phyloP scores from a whole-genome alignment of 495 filamentous ascomycete species.

The Viridothelium virens region DNA sequence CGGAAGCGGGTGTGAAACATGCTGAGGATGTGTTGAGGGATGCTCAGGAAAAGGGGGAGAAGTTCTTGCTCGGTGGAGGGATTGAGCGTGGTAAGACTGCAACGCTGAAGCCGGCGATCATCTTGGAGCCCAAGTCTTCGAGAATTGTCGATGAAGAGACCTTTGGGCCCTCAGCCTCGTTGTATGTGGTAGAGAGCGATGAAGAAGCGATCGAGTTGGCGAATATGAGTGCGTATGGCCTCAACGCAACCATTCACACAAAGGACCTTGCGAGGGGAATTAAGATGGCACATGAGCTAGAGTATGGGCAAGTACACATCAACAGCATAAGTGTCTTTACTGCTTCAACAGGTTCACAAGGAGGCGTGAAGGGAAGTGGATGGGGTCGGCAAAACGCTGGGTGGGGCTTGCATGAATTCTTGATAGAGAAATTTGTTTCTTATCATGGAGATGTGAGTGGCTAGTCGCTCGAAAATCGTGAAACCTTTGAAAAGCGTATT shows the following conservation, averaged over 20 bases:
- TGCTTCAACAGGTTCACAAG: conserved; percentile 20
- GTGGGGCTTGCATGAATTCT: conserved; percentile 24
- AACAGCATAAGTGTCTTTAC: conserved; percentile 22
- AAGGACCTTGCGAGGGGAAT: conserved; percentile 22
- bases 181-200: conserved; percentile 23
- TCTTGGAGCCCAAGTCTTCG: conserved; percentile 23
- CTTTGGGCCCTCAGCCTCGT: conserved; percentile 21
- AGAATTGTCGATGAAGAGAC: conserved; percentile 25
- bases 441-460: conserved; percentile 20
- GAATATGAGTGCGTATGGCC: conserved; percentile 21
- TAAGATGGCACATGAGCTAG: conserved; percentile 22
- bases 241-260: conserved; percentile 24
- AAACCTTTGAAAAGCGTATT: not conserved
- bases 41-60: conserved; percentile 19
- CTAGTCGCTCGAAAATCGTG: not conserved
- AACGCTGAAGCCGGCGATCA: conserved; percentile 22
- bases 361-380: conserved; percentile 24
- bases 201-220: conserved; percentile 20
- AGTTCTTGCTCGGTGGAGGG: conserved; percentile 27
- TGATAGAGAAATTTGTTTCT: conserved; percentile 30
- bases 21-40: conserved; percentile 24
- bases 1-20: conserved; percentile 25
- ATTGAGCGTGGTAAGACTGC: conserved; percentile 1
- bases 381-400: conserved; percentile 25
- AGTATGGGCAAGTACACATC: conserved; percentile 28